phyloP scores from a whole-genome alignment of 306 rosid species.

The Prosopis cineraria region DNA sequence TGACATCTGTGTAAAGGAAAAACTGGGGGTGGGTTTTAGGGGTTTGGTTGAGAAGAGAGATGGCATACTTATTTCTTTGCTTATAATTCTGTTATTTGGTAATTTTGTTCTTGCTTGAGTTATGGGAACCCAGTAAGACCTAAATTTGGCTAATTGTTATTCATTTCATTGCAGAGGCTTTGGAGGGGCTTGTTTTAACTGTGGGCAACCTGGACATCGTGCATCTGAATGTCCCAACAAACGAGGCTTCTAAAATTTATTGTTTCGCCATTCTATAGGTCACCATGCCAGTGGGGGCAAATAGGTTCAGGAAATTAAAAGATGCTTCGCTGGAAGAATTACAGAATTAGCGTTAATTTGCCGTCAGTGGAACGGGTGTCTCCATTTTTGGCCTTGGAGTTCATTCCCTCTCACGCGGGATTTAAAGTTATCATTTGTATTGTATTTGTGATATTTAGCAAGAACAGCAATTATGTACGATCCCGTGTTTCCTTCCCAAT shows the following conservation, averaged over 20 bases:
- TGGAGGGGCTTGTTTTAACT: conserved; percentile 89
- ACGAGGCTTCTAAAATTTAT: conserved; percentile 44
- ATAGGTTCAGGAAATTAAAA: conserved; percentile 31
- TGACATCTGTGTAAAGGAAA: not conserved
- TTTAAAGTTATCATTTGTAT: conserved; percentile 17
- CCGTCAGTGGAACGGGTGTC: conserved; percentile 33
- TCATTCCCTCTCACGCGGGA: conserved; percentile 1
- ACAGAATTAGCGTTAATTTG: conserved; percentile 32
- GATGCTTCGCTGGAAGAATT: conserved; percentile 36
- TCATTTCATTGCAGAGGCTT: conserved; percentile 61
- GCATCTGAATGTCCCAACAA: conserved; percentile 88
- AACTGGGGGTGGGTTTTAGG: not conserved
- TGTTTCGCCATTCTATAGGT: conserved; percentile 26
- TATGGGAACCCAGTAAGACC: not conserved
- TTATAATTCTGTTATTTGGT: not conserved
- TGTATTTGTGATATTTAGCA: conserved; percentile 11
- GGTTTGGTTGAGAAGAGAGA: not conserved
- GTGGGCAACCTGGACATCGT: conserved; percentile 89
- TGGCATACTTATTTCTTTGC: not conserved
- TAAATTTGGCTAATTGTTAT: conserved; percentile 30
- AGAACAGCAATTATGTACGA: conserved; percentile 12
- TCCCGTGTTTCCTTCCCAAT: conserved; percentile 22
- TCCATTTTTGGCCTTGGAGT: conserved; percentile 11
- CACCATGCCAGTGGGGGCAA: conserved; percentile 33
- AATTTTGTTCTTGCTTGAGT: conserved; percentile 21